Evolutionary conservation across 345 rosid species (phyloP), one percentile per base, ranked within the genome.

Genomic region (Lagerstroemia speciosa): DNA sequence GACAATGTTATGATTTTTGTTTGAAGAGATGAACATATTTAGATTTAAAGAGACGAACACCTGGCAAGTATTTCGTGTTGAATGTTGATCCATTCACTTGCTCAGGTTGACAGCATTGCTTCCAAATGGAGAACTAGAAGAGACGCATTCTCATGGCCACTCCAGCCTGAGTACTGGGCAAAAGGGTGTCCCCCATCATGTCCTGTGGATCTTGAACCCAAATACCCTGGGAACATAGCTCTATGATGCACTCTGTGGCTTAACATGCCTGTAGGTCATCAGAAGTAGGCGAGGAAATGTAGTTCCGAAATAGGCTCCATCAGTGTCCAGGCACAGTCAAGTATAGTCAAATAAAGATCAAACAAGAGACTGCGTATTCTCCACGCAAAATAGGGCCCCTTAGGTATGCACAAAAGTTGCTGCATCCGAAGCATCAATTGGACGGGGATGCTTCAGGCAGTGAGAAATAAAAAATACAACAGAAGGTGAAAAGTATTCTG

Each of bases 221-320:
- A 91, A 93, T 67, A 93, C 98, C 82, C 96, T 85, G 63, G 94
- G 96, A 53, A 86, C 87, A 74, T 93, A 93, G 80, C 79, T 89
- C 83, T 93, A 97, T 4, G 82, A 69, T 22, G 90, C 83, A 72
- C 78, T 91, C 63, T 85, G 98, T 24, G 96, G 98, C 82, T 90
- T 93, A 73, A 93, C 85, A 81, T 91, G 92, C 53, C 91, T 92
- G 33, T 93, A 81, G 6, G 92, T 84, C 98, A 93, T 85, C 76
- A 93, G 72, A 78, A 91, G 91, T 75, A 93, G 82, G 83, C 91
- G 92, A 63, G 98, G 97, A 75, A 91, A 91, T 55, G 98, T 93
- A 31, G 90, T 85, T 69, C 98, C 98, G 66, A 91, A 91, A 76
- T 91, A 93, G 43, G 97, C 98, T 71, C 97, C 98, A 71, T 93